Evolutionary conservation across 2,329 filamentous ascomycete species (phyloP), one percentile per base, ranked within the genome.

Genomic region (Calonectria naviculata): DNA sequence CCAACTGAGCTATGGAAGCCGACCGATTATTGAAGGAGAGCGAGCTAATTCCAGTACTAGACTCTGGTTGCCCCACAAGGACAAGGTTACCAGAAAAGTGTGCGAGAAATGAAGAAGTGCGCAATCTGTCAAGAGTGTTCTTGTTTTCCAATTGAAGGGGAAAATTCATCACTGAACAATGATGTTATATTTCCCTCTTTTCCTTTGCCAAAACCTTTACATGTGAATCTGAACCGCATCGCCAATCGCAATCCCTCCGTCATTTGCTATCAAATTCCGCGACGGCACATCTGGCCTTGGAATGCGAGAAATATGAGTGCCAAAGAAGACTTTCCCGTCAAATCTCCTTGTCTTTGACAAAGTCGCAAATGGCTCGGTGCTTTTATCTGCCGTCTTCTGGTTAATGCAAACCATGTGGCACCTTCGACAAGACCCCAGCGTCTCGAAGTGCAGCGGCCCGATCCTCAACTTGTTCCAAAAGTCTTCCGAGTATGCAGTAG

Each of bases 351-450:
- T 97, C 85, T 97, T 98, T 2, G 94, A 93, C 71, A 99, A 84
- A 1, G 95, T 98, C 4, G 93, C 90, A 80, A 97, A 97, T 0
- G 97, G 97, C 81, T 98, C 97, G 73, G 94, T 91, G 73, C 92
- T 91, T 81, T 91, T 93, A 73, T 91, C 88, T 0, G 92, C 95
- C 15, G 93, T 98, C 56, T 91, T 86, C 81, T 98, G 97, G 79
- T 99, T 92, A 52, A 98, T 91, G 80, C 96, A 98, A 12, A 99
- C 93, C 95, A 99, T 98, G 81, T 98, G 95, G 78, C 97, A 99
- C 70, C 97, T 87, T 71, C 95, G 90, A 79, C 97, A 99, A 3
- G 93, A 90, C 0, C 95, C 96, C 5, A 98, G 84, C 78, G 97
- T 90, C 71, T 93, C 87, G 77, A 94, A 93, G 12, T 84, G 81